A percentile compares a stretch with the other conserved stretches of the same genome.
These are phyloP conservation scores for Forsythia suspensa DNA, from an alignment of 257 asterid species.

Conservation along the genomic window DNA sequence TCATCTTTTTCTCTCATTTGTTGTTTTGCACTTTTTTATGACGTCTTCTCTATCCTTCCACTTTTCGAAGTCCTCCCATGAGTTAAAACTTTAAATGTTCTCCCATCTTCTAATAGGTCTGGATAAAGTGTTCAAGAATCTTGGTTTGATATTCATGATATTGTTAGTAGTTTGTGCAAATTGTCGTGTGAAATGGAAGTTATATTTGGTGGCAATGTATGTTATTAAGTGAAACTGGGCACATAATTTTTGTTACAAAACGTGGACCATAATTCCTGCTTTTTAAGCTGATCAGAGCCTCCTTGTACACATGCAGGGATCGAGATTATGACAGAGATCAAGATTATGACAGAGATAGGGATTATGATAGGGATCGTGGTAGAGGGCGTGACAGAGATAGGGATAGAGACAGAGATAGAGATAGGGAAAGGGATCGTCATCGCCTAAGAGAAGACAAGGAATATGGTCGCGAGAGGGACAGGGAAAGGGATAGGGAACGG, in stretches of 20 bases:
- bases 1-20: neutral
- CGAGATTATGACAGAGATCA: conserved; percentile 61
- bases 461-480: conserved; percentile 69
- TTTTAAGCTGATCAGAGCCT: conserved; percentile 1
- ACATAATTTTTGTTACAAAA: neutral
- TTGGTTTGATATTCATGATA: neutral
- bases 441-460: conserved; percentile 76
- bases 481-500: conserved; percentile 50
- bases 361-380: conserved; percentile 39
- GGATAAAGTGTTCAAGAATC: neutral
- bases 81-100: neutral
- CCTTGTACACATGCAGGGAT: conserved; percentile 39
- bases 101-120: neutral
- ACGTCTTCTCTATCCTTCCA: neutral
- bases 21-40: neutral
- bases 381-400: conserved; percentile 56
- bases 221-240: neutral
- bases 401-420: conserved; percentile 44
- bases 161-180: neutral
- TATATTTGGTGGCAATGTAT: neutral
- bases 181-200: neutral
- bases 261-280: neutral
- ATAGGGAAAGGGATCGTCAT: conserved; percentile 61
- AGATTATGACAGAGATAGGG: conserved; percentile 60
- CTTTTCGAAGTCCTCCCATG: neutral